Percentiles rank a stretch among this genome's conserved stretches.
Conservation (phyloP, 176 grass and related monocot genomes). For the Lolium multiflorum region DNA sequence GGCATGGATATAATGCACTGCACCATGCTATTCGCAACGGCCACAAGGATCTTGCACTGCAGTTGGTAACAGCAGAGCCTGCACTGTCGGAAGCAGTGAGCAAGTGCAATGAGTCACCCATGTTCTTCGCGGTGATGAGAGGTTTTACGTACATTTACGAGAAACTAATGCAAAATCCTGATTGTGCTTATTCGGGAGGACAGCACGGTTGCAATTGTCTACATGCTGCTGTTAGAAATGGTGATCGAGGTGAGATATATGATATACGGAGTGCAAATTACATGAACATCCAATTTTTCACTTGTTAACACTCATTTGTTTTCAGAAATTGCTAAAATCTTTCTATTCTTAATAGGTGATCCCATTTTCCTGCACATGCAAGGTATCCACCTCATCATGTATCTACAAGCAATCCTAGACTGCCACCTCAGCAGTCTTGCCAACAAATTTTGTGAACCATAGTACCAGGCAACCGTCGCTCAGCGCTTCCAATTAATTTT, state of each 20-base stretch:
- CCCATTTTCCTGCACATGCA: too few species aligned
- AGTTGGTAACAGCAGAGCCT: neutral
- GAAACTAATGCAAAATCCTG: neutral
- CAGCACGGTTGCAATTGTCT: neutral
- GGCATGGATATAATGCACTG: neutral
- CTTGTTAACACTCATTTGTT: too few species aligned
- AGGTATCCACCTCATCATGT: too few species aligned
- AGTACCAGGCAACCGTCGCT: too few species aligned
- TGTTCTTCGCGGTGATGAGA: conserved; percentile 25
- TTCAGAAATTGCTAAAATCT: neutral
- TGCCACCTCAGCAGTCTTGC: too few species aligned
- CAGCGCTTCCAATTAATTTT: too few species aligned
- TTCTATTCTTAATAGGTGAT: too few species aligned
- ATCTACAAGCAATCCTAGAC: too few species aligned
- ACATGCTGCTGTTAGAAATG: neutral
- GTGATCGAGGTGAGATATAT: neutral
- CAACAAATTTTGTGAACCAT: too few species aligned
- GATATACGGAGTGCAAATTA: neutral
- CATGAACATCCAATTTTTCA: neutral
- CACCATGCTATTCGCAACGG: conserved; percentile 2
- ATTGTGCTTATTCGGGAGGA: neutral
- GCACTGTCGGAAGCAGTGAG: neutral
- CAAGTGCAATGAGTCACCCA: neutral
- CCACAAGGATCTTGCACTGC: neutral
- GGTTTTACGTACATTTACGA: neutral